A percentile compares a stretch with the other conserved stretches of the same genome.
phyloP scores from a whole-genome alignment of 2,329 filamentous ascomycete species.

The Cytospora leucostoma region DNA sequence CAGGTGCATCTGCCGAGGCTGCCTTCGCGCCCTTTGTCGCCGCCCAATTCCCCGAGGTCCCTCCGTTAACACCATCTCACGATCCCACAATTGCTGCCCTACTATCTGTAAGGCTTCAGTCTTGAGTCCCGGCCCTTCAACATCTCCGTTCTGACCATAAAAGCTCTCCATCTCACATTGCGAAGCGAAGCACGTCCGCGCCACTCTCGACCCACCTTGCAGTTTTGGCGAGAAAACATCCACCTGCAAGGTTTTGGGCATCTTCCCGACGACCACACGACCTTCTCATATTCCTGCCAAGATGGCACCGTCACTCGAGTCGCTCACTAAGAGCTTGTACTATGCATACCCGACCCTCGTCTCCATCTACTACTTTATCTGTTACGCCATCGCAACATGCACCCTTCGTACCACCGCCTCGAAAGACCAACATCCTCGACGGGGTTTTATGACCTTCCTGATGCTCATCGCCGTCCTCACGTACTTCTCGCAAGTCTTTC shows the following conservation, averaged over 20 bases:
- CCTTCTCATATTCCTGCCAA: neutral
- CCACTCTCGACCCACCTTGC: neutral
- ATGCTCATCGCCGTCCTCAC: constrained; percentile 47
- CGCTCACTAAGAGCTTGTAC: constrained; percentile 50
- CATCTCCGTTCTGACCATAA: neutral
- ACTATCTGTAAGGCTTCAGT: neutral
- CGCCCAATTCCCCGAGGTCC: neutral
- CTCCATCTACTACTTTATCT: constrained; percentile 58
- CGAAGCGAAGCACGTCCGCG: neutral
- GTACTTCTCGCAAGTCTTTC: constrained; percentile 50
- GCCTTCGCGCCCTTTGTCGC: neutral
- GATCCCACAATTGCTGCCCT: constrained; percentile 2
- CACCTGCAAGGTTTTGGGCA: neutral
- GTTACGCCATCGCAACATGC: constrained; percentile 54
- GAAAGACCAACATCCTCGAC: constrained; percentile 42
- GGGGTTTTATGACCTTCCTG: constrained; percentile 46
- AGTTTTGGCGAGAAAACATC: neutral
- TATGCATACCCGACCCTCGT: constrained; percentile 60
- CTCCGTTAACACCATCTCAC: constrained; percentile 1
- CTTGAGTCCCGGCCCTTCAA: neutral
- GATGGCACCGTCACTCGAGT: constrained; percentile 31
- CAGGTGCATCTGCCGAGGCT: neutral
- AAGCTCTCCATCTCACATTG: neutral
- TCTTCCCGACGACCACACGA: neutral
- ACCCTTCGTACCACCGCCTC: constrained; percentile 51